Base-by-base conservation (phyloP, 371 early-diverging fungal genomes). In the Umbelopsis sp. region DNA sequence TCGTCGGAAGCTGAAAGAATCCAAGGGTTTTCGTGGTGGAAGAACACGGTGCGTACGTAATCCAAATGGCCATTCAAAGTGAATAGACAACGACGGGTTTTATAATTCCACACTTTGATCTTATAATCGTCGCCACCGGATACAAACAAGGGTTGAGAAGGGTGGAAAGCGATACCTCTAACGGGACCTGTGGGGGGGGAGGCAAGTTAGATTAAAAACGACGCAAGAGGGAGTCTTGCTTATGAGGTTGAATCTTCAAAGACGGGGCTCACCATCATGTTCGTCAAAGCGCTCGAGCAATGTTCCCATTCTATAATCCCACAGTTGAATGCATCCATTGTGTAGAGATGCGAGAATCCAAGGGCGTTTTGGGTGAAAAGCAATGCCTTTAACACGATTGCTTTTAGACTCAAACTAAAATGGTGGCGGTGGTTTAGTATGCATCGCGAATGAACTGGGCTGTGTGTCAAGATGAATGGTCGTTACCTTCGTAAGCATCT, bases 51-150 rank as follows among this genome's bases (percentile, higher is more conserved):
- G 70, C 99, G 95, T 48, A 99, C 93, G 77, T 99, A 99, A 78
- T 99, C 99, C 70, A 97, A 82, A 81, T 99, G 99, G 32, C 99
- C 99, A 63, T 94, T 96, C 57, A 99, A 86, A 9, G 97, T 97
- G 73, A 96, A 97, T 16, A 96, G 82, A 76, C 99, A 97, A 69
- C 95, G 92, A 48, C 95, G 91, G 45, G 92, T 94, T 79, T 99
- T 99, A 87, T 97, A 96, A 84, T 97, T 97, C 99, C 99, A 99
- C n/a, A 99, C 94, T 78, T 98, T 97, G 76, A 99, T 96, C 76
- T 97, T 95, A 86, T 96, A 96, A 82, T 99, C 99, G 80, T 99
- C 99, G 68, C 99, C 99, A 46, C 97, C 99, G 50, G 97, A 96
- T 16, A 96, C 99, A 83, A 99, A 99, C 12, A 99, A 80, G 44